A percentile compares a stretch with the other conserved stretches of the same genome.
Evolutionary conservation across 495 filamentous ascomycete genomes (phyloP).

Genomic region (Daldinia grandis): DNA sequence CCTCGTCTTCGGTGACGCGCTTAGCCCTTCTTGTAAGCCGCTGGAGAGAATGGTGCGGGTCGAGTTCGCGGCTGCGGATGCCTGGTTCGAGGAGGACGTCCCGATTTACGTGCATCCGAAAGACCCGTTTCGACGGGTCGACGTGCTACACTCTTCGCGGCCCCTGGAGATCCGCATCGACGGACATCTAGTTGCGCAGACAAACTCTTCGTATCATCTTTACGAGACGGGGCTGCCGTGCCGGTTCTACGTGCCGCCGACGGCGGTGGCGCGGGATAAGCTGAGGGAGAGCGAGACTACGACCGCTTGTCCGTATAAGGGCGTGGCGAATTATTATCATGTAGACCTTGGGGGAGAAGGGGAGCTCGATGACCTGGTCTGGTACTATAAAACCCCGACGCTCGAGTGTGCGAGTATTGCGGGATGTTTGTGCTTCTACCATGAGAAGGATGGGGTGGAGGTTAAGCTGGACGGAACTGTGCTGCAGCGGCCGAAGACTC

Average conservation of each 20-base stretch:
- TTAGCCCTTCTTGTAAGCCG: neutral
- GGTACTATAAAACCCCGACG: constrained; percentile 66
- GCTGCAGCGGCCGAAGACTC: neutral
- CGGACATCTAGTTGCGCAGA: constrained; percentile 51
- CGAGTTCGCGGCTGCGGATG: constrained; percentile 47
- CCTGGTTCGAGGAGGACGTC: constrained; percentile 68
- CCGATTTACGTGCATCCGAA: constrained; percentile 59
- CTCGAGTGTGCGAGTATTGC: constrained; percentile 53
- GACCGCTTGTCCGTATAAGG: constrained; percentile 66
- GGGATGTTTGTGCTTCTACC: constrained; percentile 62
- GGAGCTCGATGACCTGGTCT: constrained; percentile 57
- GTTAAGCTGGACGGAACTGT: neutral
- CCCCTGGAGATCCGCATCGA: constrained; percentile 18
- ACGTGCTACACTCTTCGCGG: constrained; percentile 18
- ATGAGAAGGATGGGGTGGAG: constrained; percentile 53
- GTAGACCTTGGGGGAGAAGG: constrained; percentile 39
- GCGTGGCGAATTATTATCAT: constrained; percentile 60
- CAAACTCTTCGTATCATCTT: constrained; percentile 50
- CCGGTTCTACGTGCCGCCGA: constrained; percentile 62
- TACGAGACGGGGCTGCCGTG: constrained; percentile 61
- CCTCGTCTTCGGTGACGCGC: constrained; percentile 24
- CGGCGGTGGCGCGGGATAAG: constrained; percentile 47
- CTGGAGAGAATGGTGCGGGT: constrained; percentile 32
- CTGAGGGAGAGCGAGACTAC: constrained; percentile 53
- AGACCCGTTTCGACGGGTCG: constrained; percentile 27